Base-by-base conservation (phyloP, 176 grass and related monocot genomes). In the Miscanthus lutarioriparius region DNA sequence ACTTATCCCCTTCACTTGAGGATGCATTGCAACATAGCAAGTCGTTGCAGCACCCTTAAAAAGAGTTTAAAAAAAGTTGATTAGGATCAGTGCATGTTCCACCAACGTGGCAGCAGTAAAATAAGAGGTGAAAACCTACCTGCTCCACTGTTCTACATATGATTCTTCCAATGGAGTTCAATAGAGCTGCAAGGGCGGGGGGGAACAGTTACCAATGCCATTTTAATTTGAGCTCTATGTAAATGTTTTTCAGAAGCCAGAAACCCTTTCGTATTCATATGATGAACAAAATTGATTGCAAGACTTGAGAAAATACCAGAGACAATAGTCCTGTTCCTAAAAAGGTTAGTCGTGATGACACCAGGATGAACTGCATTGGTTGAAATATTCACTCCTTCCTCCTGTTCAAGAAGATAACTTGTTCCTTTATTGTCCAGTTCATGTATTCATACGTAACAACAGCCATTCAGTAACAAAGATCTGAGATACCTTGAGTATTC, bases 361-460 rank as follows among this genome's bases (percentile, higher is more conserved):
- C 92, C 95, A 20, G 95, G 90, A 87, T 97, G 95, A 81, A 95
- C 82, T 41, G 92, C 82, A 88, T 97, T 93, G 79, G 87, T 92
- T 79, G 76, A 88, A 86, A 97, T 95, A 41, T 95, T 88, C 56
- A 91, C 82, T 54, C 87, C 82, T 83, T 91, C 91, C 58, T 90
- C 89, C 95, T 97, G 72, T 36, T 63, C 6, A 62, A 1, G 1
- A 7, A 43, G 11, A 45, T 0, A 30, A 32, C 19, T 25, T 7
- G 6, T 51, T 71, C 0, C 1, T 0, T n/a, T 78, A 36, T 49
- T 32, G 0, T 40, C 12, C 40, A 65, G 33, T 30, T 79, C 26
- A 76, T 36, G 10, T 5, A 22, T 67, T 51, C 25, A 70, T 37
- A 53, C 39, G 8, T 10, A 75, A 37, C 12, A 2, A 33, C 14